Evolutionary conservation across 1,284 basidiomycete genomes (phyloP).

Genomic region (Moesziomyces parantarcticus): DNA sequence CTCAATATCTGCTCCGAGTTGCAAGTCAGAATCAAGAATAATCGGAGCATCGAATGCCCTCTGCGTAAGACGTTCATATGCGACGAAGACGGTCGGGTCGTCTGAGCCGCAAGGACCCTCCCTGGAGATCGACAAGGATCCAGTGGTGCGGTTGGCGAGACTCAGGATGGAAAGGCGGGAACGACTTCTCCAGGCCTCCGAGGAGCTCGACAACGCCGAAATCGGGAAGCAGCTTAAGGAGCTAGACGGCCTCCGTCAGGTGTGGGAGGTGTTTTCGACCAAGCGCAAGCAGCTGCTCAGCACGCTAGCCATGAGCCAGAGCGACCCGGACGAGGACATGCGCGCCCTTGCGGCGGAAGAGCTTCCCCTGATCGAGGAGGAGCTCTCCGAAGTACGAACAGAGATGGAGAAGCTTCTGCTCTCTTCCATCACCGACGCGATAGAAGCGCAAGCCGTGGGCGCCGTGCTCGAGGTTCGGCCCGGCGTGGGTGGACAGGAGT

Average conservation of each 20-base stretch:
- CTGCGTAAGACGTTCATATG: conserved; percentile 1
- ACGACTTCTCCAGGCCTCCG: conserved; percentile 18
- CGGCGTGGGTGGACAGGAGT: conserved; percentile 91
- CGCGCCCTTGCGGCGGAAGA: conserved; percentile 81
- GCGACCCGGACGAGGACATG: conserved; percentile 75
- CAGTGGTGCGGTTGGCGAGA: conserved; percentile 33
- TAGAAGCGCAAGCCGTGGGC: conserved; percentile 76
- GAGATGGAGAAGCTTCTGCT: conserved; percentile 79
- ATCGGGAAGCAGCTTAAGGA: conserved; percentile 70
- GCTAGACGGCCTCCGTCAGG: conserved; percentile 72
- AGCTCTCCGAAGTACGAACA: conserved; percentile 71
- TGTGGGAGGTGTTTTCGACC: conserved; percentile 72
- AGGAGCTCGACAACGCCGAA: conserved; percentile 20
- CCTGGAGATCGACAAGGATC: conserved; percentile 35
- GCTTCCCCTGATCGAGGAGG: conserved; percentile 72
- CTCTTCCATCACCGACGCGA: conserved; percentile 71
- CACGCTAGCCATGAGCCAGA: conserved; percentile 35
- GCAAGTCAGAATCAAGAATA: background rate
- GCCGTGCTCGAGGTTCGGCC: conserved; percentile 90
- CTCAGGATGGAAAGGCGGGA: conserved; percentile 43
- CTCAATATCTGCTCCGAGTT: too few relatives aligned
- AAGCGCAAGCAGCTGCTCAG: conserved; percentile 70
- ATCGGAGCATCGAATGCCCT: background rate
- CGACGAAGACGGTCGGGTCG: conserved; percentile 4
- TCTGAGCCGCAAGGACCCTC: conserved; percentile 1